A percentile compares a stretch with the other conserved stretches of the same genome.
These are phyloP conservation scores for Dillenia suffruticosa DNA, from an alignment of 164 flowering plant species.

Conservation along the genomic window DNA sequence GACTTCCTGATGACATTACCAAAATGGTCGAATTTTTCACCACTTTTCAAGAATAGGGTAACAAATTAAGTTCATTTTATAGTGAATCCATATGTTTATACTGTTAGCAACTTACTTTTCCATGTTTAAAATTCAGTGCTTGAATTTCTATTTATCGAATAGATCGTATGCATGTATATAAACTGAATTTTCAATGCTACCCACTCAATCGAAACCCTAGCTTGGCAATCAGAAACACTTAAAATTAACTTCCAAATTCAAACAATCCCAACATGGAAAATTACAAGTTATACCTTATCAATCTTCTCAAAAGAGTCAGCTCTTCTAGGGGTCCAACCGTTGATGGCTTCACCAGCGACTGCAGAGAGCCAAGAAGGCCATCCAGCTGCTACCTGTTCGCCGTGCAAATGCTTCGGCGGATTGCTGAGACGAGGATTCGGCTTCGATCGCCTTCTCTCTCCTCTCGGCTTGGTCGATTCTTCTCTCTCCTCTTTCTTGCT, in stretches of 20 bases:
- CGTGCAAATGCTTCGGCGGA: slow-evolving; percentile 50
- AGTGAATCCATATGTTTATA: too few relatives aligned
- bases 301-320: slow-evolving; percentile 65
- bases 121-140: too few relatives aligned
- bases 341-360: slow-evolving; percentile 62
- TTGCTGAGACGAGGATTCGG: slow-evolving; percentile 50
- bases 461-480: slow-evolving; percentile 13
- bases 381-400: slow-evolving; percentile 68
- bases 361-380: slow-evolving; percentile 74
- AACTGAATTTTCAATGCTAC: too few relatives aligned
- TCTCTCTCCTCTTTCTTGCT: slow-evolving; percentile 23
- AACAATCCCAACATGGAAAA: background rate
- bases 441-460: slow-evolving; percentile 37
- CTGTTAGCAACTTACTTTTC: too few relatives aligned
- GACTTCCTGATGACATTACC: too few relatives aligned
- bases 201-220: too few relatives aligned
- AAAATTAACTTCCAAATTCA: slow-evolving; percentile 1
- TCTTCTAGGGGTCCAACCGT: slow-evolving; percentile 61
- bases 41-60: too few relatives aligned
- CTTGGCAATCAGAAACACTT: background rate
- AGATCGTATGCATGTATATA: too few relatives aligned
- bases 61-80: too few relatives aligned
- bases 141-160: too few relatives aligned
- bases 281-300: slow-evolving; percentile 37
- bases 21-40: too few relatives aligned